Base-by-base conservation (phyloP, 148 eudicot genomes). In the Nepenthes mirabilis region DNA sequence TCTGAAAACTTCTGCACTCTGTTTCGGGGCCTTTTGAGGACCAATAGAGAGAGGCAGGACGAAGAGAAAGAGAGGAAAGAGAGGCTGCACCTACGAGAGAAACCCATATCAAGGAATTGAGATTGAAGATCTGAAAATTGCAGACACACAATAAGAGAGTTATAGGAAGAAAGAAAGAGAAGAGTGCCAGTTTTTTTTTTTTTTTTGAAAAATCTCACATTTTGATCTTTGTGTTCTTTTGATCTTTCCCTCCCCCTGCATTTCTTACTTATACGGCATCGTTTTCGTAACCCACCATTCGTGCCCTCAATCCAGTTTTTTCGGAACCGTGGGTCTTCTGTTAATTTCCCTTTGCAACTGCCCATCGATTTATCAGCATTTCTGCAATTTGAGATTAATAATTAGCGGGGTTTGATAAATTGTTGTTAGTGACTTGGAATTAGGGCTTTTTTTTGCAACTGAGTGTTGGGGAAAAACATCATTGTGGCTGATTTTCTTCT, bases 201-300 rank as follows among this genome's bases (percentile, higher is more conserved):
- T 23, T 23, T 23, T 49, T 63, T 62, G 36, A 35, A 34, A 12
- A 62, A 43, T 33, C 50, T 13, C n/a, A 43, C 1, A 35, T 37
- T 45, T 60, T 52, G 14, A 52, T 34, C 58, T 32, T 6, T 55
- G 53, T 57, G 33, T 57, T 54, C 51, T 13, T 66, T 35, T 55
- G 60, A 52, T 72, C 62, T 62, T 43, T 47, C 51, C 56, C 11
- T 14, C 8, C 58, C 55, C 51, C 49, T 63, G 36, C 71, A 40
- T 72, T 53, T 2, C 52, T 35, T 57, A 34, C 53, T 2, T 9
- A 35, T 54, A 43, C 45, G 55, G 43, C 53, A 8, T 3, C 45
- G 4, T 40, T 40, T 40, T 40, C 4, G 45, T 40, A 40, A 40
- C 45, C 45, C 45, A 40, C 8, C 45, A 40, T 40, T 40, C 8